Percentiles rank a stretch among this genome's conserved stretches.
Evolutionary conservation across 192 early-diverging fungal species (phyloP).

Genomic region (Chytriomyces sp.): DNA sequence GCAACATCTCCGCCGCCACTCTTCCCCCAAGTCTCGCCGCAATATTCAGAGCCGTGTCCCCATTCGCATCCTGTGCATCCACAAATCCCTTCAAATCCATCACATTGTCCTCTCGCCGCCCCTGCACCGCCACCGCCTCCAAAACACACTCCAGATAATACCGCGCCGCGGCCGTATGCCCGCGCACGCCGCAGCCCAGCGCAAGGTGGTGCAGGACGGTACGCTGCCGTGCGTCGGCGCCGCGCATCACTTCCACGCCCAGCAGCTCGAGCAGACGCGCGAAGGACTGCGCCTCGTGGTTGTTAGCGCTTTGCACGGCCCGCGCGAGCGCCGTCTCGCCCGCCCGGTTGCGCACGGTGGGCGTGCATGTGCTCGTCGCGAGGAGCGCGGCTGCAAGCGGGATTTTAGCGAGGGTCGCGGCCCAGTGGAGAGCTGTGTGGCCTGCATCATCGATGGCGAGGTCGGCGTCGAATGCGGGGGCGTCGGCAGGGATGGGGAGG

Average conservation of each 20-base stretch:
- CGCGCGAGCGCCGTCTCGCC: conserved; percentile 91
- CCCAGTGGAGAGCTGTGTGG: conserved; percentile 96
- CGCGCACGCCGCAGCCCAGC: conserved; percentile 66
- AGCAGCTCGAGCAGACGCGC: conserved; percentile 66
- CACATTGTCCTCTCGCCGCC: conserved; percentile 27
- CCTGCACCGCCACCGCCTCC: conserved; percentile 57
- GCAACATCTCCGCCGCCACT: conserved; percentile 70
- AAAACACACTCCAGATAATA: conserved; percentile 89
- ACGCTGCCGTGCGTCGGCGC: conserved; percentile 76
- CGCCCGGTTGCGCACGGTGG: conserved; percentile 67
- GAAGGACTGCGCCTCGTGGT: conserved; percentile 83
- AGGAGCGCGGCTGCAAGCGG: conserved; percentile 76
- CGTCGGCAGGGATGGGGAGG: background rate
- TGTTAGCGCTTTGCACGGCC: conserved; percentile 83
- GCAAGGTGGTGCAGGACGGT: conserved; percentile 94
- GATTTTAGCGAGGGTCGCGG: conserved; percentile 81
- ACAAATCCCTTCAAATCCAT: conserved; percentile 49
- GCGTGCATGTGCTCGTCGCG: conserved; percentile 66
- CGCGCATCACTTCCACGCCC: conserved; percentile 67
- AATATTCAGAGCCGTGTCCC: conserved; percentile 86
- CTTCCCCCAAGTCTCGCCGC: conserved; percentile 81
- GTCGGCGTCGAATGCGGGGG: conserved; percentile 72
- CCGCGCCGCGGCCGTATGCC: conserved; percentile 69
- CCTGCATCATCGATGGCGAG: conserved; percentile 92
- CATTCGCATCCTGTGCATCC: conserved; percentile 69